A percentile compares a stretch with the other conserved stretches of the same genome.
Evolutionary conservation across 805 yeast species (phyloP).

Genomic region (Hanseniaspora mollemarum): DNA sequence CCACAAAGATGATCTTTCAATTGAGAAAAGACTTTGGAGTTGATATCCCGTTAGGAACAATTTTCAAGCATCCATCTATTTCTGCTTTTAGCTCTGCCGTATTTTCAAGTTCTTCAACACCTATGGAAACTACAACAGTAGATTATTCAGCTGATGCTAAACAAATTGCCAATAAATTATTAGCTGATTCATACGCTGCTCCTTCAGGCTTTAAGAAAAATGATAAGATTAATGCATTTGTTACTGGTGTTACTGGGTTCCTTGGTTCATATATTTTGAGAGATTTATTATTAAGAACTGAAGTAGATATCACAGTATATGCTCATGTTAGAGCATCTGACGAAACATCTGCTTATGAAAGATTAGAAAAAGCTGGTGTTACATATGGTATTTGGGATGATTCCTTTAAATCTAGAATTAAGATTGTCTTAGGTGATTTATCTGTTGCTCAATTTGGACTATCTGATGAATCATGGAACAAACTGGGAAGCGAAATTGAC

Average conservation of each 20-base stretch:
- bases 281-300: constrained; percentile 54
- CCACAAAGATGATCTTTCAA: constrained; percentile 92
- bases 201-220: constrained; percentile 24
- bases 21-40: constrained; percentile 65
- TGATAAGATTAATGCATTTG: constrained; percentile 49
- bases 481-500: constrained; percentile 53
- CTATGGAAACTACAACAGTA: neutral
- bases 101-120: constrained; percentile 47
- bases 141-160: constrained; percentile 19
- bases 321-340: constrained; percentile 87
- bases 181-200: constrained; percentile 33
- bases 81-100: constrained; percentile 65
- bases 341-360: constrained; percentile 55
- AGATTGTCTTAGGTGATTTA: constrained; percentile 74
- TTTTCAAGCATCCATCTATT: constrained; percentile 83
- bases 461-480: constrained; percentile 43
- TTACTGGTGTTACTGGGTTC: constrained; percentile 96
- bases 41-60: constrained; percentile 79
- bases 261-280: constrained; percentile 79
- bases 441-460: constrained; percentile 65
- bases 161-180: constrained; percentile 34
- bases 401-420: constrained; percentile 43
- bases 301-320: constrained; percentile 44
- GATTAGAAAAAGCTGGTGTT: constrained; percentile 62
- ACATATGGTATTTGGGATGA: constrained; percentile 64